phyloP scores from a whole-genome alignment of 169 alveolate species.

The Blepharisma undulans region DNA sequence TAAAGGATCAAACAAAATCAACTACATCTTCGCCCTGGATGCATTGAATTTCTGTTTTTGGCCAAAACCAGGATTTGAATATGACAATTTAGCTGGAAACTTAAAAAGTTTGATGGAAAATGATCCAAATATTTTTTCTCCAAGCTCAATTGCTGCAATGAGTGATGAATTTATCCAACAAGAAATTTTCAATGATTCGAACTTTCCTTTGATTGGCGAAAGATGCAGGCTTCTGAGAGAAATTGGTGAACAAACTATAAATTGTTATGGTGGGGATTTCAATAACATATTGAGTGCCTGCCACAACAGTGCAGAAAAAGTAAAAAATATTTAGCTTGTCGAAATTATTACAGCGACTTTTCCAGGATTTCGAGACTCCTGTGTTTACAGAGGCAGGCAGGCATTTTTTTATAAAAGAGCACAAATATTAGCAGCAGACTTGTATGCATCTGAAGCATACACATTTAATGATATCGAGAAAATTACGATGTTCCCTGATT shows the following conservation, averaged over 20 bases:
- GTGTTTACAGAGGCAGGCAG: conserved; percentile 82
- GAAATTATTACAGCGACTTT: conserved; percentile 59
- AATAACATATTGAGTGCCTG: conserved; percentile 57
- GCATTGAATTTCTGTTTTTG: conserved; percentile 89
- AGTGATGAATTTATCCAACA: conserved; percentile 57
- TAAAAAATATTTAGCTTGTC: conserved; percentile 35
- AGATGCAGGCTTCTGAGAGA: conserved; percentile 80
- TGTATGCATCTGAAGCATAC: conserved; percentile 72
- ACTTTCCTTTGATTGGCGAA: conserved; percentile 70
- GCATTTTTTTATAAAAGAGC: conserved; percentile 86
- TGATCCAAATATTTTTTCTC: conserved; percentile 58
- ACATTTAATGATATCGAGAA: conserved; percentile 70
- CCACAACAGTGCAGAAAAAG: conserved; percentile 59
- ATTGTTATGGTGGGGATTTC: conserved; percentile 65
- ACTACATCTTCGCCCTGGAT: conserved; percentile 81
- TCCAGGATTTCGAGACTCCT: conserved; percentile 85
- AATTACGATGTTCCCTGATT: conserved; percentile 90
- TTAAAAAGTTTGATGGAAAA: conserved; percentile 58
- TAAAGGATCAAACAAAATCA: conserved; percentile 55
- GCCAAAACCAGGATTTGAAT: conserved; percentile 83
- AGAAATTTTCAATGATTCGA: conserved; percentile 56
- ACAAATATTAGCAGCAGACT: conserved; percentile 83
- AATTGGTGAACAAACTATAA: conserved; percentile 61
- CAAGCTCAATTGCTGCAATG: conserved; percentile 57
- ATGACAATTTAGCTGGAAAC: conserved; percentile 72